phyloP scores from a whole-genome alignment of 106 monocot genomes.

The Alisma plantagoaquatica region DNA sequence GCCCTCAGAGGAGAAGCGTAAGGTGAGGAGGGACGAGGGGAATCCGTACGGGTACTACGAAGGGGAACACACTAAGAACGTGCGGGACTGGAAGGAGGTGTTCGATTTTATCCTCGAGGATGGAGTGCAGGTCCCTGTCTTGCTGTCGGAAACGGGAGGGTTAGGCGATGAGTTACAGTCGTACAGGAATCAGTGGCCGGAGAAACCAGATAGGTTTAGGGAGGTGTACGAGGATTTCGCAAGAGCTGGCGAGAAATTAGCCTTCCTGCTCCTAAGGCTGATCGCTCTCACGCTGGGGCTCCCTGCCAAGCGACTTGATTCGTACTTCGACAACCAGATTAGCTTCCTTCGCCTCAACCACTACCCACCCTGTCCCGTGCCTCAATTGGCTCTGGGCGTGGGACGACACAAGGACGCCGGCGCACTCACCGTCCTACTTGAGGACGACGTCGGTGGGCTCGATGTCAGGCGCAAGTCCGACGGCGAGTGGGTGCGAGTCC shows the following conservation, averaged over 20 bases:
- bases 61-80: slow-evolving; percentile 47
- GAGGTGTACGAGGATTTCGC: slow-evolving; percentile 47
- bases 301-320: slow-evolving; percentile 24
- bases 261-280: slow-evolving; percentile 25
- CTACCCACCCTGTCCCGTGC: slow-evolving; percentile 69
- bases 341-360: slow-evolving; percentile 62
- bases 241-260: slow-evolving; percentile 18
- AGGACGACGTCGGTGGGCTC: slow-evolving; percentile 68
- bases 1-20: slow-evolving; percentile 64
- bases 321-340: slow-evolving; percentile 32
- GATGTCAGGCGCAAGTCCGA: slow-evolving; percentile 51
- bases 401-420: slow-evolving; percentile 62
- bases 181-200: slow-evolving; percentile 53
- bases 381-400: slow-evolving; percentile 61
- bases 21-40: slow-evolving; percentile 15
- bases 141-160: too few species aligned
- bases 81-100: slow-evolving; percentile 64
- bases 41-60: slow-evolving; percentile 61
- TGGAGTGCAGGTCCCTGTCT: slow-evolving; percentile 11
- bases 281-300: slow-evolving; percentile 42
- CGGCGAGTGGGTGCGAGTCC: slow-evolving; percentile 45
- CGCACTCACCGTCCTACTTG: slow-evolving; percentile 55
- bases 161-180: too few species aligned
- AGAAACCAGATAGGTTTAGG: slow-evolving; percentile 46
- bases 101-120: slow-evolving; percentile 56